Conservation (phyloP, 768 basidiomycete genomes). For the Lyophyllum shimeji region DNA sequence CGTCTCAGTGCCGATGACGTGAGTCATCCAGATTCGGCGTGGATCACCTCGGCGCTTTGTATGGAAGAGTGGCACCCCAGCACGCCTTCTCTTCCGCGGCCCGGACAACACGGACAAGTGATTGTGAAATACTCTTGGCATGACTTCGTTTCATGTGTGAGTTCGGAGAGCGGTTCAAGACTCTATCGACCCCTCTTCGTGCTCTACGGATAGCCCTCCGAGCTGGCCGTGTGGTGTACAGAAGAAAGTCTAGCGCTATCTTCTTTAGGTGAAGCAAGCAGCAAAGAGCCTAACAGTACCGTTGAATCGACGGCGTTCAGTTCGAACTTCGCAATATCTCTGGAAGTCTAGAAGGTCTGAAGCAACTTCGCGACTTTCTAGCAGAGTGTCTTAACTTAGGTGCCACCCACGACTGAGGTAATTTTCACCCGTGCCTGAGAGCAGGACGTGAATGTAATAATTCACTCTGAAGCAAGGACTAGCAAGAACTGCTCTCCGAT, state of each 20-base stretch:
- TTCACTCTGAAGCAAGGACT: not conserved
- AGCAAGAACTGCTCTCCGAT: not conserved
- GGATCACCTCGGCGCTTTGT: not conserved
- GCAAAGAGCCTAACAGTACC: not conserved
- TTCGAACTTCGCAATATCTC: not conserved
- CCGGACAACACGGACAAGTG: too few relatives aligned
- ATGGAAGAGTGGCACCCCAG: not conserved
- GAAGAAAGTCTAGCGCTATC: not conserved
- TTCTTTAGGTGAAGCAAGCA: not conserved
- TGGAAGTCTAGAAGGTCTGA: not conserved
- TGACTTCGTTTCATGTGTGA: not conserved
- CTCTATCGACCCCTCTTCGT: not conserved
- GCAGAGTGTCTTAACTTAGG: not conserved
- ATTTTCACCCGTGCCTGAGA: not conserved
- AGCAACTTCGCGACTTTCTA: too few relatives aligned
- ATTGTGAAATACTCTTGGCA: constrained; percentile 2
- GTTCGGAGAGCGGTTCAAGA: not conserved
- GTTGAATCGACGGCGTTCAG: constrained; percentile 6
- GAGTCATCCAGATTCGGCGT: not conserved
- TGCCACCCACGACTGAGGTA: not conserved
- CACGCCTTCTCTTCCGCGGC: not conserved
- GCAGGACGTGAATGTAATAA: not conserved
- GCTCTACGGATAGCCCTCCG: not conserved
- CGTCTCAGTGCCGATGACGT: not conserved
- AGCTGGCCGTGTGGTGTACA: not conserved